These are phyloP conservation scores for Yamadazyma epiphylla DNA, from an alignment of 1,139 yeast genomes.

Conservation along the genomic window DNA sequence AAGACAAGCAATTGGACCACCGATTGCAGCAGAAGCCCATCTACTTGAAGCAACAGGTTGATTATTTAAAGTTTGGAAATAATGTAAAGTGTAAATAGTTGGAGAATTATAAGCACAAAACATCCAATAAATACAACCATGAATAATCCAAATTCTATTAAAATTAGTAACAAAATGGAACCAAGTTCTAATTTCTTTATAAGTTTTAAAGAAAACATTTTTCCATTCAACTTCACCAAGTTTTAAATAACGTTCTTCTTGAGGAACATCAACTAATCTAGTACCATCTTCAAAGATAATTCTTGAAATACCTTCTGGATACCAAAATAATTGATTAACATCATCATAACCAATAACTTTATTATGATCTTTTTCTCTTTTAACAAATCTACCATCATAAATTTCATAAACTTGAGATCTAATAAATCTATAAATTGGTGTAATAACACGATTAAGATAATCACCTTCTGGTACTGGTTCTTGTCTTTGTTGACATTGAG, in stretches of 20 bases:
- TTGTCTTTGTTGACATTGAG: constrained; percentile 83
- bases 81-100: constrained; percentile 80
- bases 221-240: constrained; percentile 93
- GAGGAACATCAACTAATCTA: constrained; percentile 84
- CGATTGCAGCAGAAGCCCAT: constrained; percentile 92
- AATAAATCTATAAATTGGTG: constrained; percentile 86
- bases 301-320: constrained; percentile 96
- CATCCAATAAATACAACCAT: constrained; percentile 89
- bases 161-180: constrained; percentile 92
- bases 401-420: constrained; percentile 96
- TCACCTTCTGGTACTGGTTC: constrained; percentile 97
- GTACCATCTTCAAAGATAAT: constrained; percentile 89
- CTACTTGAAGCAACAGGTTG: constrained; percentile 82
- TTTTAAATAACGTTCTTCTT: constrained; percentile 82
- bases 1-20: constrained; percentile 80
- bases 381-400: constrained; percentile 90
- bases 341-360: constrained; percentile 95
- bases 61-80: constrained; percentile 77
- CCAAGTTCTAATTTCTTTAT: constrained; percentile 97
- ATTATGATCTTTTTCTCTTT: constrained; percentile 96
- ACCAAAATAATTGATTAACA: constrained; percentile 98
- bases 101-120: constrained; percentile 92
- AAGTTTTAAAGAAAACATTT: constrained; percentile 92
- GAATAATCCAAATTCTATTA: constrained; percentile 97
- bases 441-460: constrained; percentile 83